Base-by-base conservation (phyloP, 257 asterid species). In the Linderniella brevidens region DNA sequence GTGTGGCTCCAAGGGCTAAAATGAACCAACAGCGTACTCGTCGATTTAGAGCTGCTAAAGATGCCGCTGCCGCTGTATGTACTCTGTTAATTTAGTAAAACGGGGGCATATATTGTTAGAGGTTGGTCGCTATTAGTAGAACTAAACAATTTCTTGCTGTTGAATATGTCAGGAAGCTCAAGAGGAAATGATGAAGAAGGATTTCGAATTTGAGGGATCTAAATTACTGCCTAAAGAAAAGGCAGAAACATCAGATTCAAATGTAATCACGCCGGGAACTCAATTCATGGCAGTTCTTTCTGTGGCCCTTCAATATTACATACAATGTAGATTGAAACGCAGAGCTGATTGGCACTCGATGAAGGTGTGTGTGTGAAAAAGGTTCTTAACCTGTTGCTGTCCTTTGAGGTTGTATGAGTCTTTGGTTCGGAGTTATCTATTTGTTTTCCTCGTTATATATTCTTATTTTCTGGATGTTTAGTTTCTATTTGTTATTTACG, bases 1-100 rank as follows among this genome's bases (percentile, higher is more conserved):
- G 96, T 52, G 98, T 90, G 70, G 98, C 98, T 64, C 98, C 98
- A 9, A 78, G 96, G 68, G 96, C 98, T 54, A 90, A 88, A 73
- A 90, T 90, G 98, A 90, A 90, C 71, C 98, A 90, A 74, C 98
- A 90, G 68, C 75, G 98, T 35, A 58, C 96, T 50, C 82, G 96
- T 41, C 95, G 98, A 55, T 90, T 90, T 69, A 85, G 94, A 79
- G 96, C 98, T 63, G 92, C 96, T 63, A 78, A 85, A 77, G 98
- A 84, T 68, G 94, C 94, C 39, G 94, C 97, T 39, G 81, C 81
- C 57, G 92, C 93, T 64, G 98, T 90, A 78, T 61, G 75, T 62
- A 40, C 50, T 54, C 55, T 65, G 53, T 43, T 20, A 50, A 46
- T 37, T 29, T 50, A 37, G 15, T 49, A 25, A 6, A 2, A 25